These are phyloP conservation scores for Alternaria postmessia DNA, from an alignment of 2,329 filamentous ascomycete species.

Conservation along the genomic window DNA sequence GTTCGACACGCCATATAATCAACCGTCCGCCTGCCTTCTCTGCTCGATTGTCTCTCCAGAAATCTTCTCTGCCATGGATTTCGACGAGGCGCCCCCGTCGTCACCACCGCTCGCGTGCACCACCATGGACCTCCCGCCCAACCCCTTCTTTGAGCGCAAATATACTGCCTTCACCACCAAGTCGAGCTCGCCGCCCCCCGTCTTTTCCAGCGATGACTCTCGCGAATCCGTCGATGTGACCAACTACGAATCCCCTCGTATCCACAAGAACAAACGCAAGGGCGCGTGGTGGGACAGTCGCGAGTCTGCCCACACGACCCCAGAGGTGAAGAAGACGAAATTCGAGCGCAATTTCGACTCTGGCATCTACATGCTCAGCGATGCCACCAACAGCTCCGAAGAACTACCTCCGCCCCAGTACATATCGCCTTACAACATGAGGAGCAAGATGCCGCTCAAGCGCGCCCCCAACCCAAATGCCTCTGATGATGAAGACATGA, in stretches of 20 bases:
- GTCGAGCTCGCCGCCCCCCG: constrained; percentile 42
- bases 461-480: constrained; percentile 4
- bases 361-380: constrained; percentile 44
- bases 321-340: constrained; percentile 37
- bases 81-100: constrained; percentile 31
- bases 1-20: neutral
- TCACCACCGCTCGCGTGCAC: constrained; percentile 36
- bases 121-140: constrained; percentile 22
- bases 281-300: constrained; percentile 42
- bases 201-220: constrained; percentile 47
- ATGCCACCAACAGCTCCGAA: constrained; percentile 30
- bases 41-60: too few relatives aligned
- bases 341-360: constrained; percentile 44
- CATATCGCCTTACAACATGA: constrained; percentile 18
- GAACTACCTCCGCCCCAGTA: constrained; percentile 18
- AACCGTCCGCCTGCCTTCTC: neutral
- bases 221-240: constrained; percentile 37
- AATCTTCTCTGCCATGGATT: constrained; percentile 27
- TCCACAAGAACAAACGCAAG: constrained; percentile 44
- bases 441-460: neutral
- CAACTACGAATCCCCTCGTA: constrained; percentile 45
- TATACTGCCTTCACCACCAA: constrained; percentile 33
- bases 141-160: constrained; percentile 35
- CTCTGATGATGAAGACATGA: neutral
- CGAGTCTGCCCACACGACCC: constrained; percentile 24